Base-by-base conservation (phyloP, 2,329 filamentous ascomycete genomes). In the Emergomyces pasteurianus region DNA sequence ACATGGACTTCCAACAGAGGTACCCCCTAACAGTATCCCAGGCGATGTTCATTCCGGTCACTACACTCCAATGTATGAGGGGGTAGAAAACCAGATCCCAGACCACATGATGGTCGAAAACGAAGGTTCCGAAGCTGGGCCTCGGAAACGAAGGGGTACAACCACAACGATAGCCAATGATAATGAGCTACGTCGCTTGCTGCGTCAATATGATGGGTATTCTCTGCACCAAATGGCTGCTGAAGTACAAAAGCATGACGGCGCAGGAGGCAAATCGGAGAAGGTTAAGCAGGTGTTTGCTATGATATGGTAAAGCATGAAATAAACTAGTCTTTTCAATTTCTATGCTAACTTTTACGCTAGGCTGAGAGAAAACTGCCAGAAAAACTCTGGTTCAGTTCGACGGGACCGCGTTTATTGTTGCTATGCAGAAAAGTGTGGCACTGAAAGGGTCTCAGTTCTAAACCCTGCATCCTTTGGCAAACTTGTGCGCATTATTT, bases 381-480 rank as follows among this genome's bases (percentile, higher is more conserved):
- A 74, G 54, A 77, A 76, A 67, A 77, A 74, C 60, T 75, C 67
- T 63, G 75, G 74, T 21, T 96, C 94, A 6, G 92, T 97, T 0
- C 91, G 94, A 7, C 83, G 94, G 68, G 94, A 94, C 65, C 83
- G 92, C 62, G 94, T 99, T 1, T 99, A 97, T 74, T 90, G 92
- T 63, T 92, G 92, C 72, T 99, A 99, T 73, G 94, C 92, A 55
- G 91, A 89, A 31, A 86, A 90, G 64, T 99, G 94, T 74, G 92
- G 90, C 50, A 95, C 88, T 5, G 92, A 97, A 71, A 86, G 92
- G 70, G 95, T 97, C 46, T 95, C 94, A 0, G 92, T 96, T 10
- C 77, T 99, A 61, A 99, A 99, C 70, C 94, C 94, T 49, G 94
- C 94, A 10, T 97, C 92, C 34, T 99, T 99, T 75, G 94, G 94